Base-by-base conservation (phyloP, 805 yeast genomes). In the Ogataea nitratoaversa region DNA sequence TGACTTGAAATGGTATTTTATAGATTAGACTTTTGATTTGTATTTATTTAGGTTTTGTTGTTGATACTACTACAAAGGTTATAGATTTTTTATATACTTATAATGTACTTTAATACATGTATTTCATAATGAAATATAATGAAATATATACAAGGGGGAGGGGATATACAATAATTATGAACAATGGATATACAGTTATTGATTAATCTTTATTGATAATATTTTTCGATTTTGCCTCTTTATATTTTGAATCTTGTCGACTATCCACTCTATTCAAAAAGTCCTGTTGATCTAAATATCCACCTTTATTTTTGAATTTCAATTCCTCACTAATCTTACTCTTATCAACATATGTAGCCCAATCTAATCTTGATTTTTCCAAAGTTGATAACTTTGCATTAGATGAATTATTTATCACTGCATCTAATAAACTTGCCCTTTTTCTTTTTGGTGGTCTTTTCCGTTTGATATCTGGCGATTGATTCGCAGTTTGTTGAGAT, bases 321-420 rank as follows among this genome's bases (percentile, higher is more conserved):
- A 93, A 74, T 47, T 93, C 99, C 49, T 87, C 96, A 38, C 76
- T 72, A 34, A 93, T 81, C 41, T 89, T 89, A 48, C 82, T 80
- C 48, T 84, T 74, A 63, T 91, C 97, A 23, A 93, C 96, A 64
- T 85, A 89, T 34, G 85, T 78, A 1, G 95, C 95, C 95, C 98
- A 93, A 63, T 93, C 99, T 37, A 93, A 70, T 47, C 95, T 71
- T 1, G 95, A 85, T 63, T 93, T 93, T 59, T 93, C 98, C 48
- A 93, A 67, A 0, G 99, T 93, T 19, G 95, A 85, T 46, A 93
- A 70, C 58, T 88, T 91, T 24, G 86, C 79, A 50, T 84, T 80
- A 47, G 82, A 77, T 3, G 84, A 71, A 9, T 81, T 74, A 32
- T 77, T 67, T 34, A 88, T 74, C 28, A 89, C 89, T 41, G 82